phyloP scores from a whole-genome alignment of 2,329 filamentous ascomycete species.

The Pyricularia pennisetigena region DNA sequence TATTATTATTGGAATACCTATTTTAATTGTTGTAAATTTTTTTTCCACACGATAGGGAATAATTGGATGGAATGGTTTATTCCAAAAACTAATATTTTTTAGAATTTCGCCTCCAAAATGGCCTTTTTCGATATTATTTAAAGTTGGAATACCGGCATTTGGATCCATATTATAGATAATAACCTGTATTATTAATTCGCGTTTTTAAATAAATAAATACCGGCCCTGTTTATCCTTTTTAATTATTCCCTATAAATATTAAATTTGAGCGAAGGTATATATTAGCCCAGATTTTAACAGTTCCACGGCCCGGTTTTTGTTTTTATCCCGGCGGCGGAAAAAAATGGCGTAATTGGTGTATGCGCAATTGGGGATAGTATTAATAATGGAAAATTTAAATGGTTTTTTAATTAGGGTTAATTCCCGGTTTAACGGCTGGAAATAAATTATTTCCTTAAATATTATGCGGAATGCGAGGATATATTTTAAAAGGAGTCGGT shows the following conservation, averaged over 20 bases:
- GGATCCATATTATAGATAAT: not conserved
- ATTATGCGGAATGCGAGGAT: too few relatives aligned
- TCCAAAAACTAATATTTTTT: not conserved
- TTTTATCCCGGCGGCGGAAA: not conserved
- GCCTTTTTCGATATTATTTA: not conserved
- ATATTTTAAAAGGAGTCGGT: too few relatives aligned
- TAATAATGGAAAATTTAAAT: not conserved
- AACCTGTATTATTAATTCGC: not conserved
- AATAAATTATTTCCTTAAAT: too few relatives aligned
- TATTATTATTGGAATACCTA: not conserved
- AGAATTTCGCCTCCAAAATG: not conserved
- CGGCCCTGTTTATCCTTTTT: not conserved
- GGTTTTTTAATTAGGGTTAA: too few relatives aligned
- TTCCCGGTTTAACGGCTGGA: too few relatives aligned
- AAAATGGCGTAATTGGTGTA: not conserved
- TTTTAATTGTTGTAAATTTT: not conserved
- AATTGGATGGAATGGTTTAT: not conserved
- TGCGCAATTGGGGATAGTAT: not conserved
- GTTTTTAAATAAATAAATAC: not conserved
- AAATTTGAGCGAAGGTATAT: not conserved
- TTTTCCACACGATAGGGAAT: not conserved
- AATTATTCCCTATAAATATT: not conserved
- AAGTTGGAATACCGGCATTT: not conserved
- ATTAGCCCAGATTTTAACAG: not conserved
- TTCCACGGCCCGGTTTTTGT: not conserved